Percentiles rank a stretch among this genome's conserved stretches.
Evolutionary conservation across 768 basidiomycete species (phyloP).

Genomic region (Trichaptum fuscoviolaceum): DNA sequence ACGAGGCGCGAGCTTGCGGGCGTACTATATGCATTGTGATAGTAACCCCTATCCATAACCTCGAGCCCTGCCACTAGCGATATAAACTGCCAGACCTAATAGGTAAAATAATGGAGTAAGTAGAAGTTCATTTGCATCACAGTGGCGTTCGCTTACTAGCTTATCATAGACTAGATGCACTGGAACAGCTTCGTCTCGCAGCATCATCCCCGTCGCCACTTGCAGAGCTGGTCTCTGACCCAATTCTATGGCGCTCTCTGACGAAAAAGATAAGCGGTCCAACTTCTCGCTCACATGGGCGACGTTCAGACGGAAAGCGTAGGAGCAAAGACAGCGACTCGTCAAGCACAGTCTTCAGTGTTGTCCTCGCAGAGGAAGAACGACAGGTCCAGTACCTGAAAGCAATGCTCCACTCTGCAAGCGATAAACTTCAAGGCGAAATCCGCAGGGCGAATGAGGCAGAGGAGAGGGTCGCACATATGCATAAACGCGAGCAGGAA

Average conservation of each 20-base stretch:
- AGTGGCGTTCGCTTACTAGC: not conserved
- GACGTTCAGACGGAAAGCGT: not conserved
- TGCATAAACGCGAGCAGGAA: constrained; percentile 45
- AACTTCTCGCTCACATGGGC: not conserved
- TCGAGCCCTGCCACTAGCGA: not conserved
- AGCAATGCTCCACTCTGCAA: constrained; percentile 42
- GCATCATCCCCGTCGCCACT: constrained; percentile 41
- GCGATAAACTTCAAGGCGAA: constrained; percentile 53
- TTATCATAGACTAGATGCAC: not conserved
- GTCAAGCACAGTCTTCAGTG: constrained; percentile 23
- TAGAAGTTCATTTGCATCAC: not conserved
- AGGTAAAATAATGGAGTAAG: not conserved
- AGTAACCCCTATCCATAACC: not conserved
- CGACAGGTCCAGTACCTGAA: constrained; percentile 52
- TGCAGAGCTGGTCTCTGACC: constrained; percentile 39
- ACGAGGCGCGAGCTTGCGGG: not conserved
- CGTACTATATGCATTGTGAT: not conserved
- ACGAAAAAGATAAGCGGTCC: constrained; percentile 21
- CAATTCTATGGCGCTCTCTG: constrained; percentile 31
- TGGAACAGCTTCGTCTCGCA: constrained; percentile 29
- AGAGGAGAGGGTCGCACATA: constrained; percentile 42
- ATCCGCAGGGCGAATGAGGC: constrained; percentile 49
- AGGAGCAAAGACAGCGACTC: constrained; percentile 16
- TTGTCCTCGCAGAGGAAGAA: constrained; percentile 50
- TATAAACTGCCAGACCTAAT: not conserved